A percentile compares a stretch with the other conserved stretches of the same genome.
These are phyloP conservation scores for Alternaria arborescens DNA, from an alignment of 2,329 filamentous ascomycete species.

Conservation along the genomic window DNA sequence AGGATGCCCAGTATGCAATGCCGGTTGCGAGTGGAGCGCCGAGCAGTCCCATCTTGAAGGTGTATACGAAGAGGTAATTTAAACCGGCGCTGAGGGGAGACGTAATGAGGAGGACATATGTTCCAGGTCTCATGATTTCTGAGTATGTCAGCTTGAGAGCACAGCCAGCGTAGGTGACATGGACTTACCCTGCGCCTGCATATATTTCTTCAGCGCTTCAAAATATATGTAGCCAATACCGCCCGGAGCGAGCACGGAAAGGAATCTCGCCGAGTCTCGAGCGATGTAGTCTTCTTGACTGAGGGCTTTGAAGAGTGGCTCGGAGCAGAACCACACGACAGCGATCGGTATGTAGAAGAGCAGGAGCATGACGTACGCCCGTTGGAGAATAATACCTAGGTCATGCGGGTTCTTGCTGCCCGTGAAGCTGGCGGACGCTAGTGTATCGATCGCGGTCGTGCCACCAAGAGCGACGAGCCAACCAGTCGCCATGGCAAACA, in stretches of 20 bases:
- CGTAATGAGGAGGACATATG: slow-evolving; percentile 68
- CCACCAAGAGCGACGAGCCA: slow-evolving; percentile 89
- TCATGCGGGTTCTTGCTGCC: slow-evolving; percentile 80
- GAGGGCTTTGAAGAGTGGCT: slow-evolving; percentile 75
- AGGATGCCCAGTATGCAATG: slow-evolving; percentile 86
- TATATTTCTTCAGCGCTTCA: slow-evolving; percentile 73
- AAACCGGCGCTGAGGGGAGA: slow-evolving; percentile 67
- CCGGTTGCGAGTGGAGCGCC: slow-evolving; percentile 84
- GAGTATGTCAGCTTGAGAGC: slow-evolving; percentile 13
- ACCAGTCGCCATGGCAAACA: slow-evolving; percentile 90
- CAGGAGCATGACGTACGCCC: slow-evolving; percentile 75
- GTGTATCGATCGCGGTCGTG: slow-evolving; percentile 84
- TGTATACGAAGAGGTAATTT: slow-evolving; percentile 77
- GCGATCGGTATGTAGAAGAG: slow-evolving; percentile 77
- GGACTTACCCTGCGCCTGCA: slow-evolving; percentile 64
- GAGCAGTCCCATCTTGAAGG: slow-evolving; percentile 73
- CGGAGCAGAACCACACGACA: slow-evolving; percentile 77
- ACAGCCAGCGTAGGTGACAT: too few species aligned
- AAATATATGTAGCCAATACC: slow-evolving; percentile 90
- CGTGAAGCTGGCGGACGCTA: slow-evolving; percentile 84
- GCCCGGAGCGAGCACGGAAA: slow-evolving; percentile 78
- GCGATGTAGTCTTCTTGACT: slow-evolving; percentile 83
- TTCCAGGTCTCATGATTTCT: slow-evolving; percentile 72
- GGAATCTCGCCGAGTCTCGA: slow-evolving; percentile 74
- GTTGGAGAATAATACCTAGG: slow-evolving; percentile 79